Evolutionary conservation across 192 early-diverging fungal species (phyloP), one percentile per base, ranked within the genome.

Genomic region (Rhizophagus sp.): DNA sequence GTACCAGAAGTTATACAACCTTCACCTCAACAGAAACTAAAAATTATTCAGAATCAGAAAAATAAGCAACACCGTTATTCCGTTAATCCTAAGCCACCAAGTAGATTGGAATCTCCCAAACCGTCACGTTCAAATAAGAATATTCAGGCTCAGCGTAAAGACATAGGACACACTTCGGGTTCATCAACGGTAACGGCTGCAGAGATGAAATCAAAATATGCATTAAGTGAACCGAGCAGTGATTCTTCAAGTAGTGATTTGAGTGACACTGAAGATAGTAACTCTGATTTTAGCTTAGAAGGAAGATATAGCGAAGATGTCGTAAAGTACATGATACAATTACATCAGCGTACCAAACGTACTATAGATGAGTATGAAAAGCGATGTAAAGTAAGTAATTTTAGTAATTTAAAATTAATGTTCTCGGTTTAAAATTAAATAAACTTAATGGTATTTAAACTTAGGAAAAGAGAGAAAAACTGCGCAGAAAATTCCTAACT

Each of bases 281-380:
- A 52, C 3, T 78, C 64, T 25, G 80, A 79, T 67, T 25, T 12
- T 22, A 61, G 25, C 17, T 25, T 62, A 27, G 68, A 82, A 11
- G n/a, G 77, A 47, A 67, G 62, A n/a, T 80, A 84, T 49, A 74
- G 65, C n/a, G 75, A 82, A 15, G 79, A 79, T 9, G 76, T 88
- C 25, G 79, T 86, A 0, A 76, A 86, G 50, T 88, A 84, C 61
- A 88, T 88, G 87, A 74, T 86, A 9, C 70, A 83, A 15, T 52
- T 88, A 12, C 81, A 84, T 65, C 76, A 79, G 25, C 73, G 87
- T 47, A 73, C 67, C 10, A 82, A 84, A 61, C 79, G 78, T 33
- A 81, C 81, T 7, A 78, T 88, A 39, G 83, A 83, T n/a, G 82
- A 79, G 12, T 86, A 84, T 34, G 79, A 88, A 52, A 76, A 82